Conservation (phyloP, 305 asterid species). For the Salvia sclarea region DNA sequence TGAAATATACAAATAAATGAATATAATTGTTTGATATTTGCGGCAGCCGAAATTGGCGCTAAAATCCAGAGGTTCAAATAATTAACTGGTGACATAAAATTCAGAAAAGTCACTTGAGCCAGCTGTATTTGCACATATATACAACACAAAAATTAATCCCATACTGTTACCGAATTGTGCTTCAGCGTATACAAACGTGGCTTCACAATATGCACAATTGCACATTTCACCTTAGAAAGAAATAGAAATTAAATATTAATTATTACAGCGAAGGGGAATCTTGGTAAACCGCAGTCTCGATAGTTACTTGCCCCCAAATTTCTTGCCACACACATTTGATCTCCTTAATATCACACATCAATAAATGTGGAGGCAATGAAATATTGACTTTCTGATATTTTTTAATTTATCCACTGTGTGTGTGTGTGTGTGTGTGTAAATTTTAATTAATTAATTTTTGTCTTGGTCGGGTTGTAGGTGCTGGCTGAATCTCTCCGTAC, state of each 20-base stretch:
- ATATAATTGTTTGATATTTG: not conserved
- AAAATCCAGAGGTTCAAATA: not conserved
- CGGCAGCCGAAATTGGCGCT: not conserved
- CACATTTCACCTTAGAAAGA: not conserved
- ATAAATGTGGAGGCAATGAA: slow-evolving; percentile 24
- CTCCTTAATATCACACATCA: slow-evolving; percentile 23
- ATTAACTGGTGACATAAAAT: slow-evolving; percentile 6
- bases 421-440: not conserved
- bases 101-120: slow-evolving; percentile 9
- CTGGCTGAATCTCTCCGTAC: slow-evolving; percentile 32
- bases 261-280: slow-evolving; percentile 18
- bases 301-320: slow-evolving; percentile 7
- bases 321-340: slow-evolving; percentile 38
- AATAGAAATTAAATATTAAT: not conserved
- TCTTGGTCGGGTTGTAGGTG: not conserved
- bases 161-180: slow-evolving; percentile 27
- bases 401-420: not conserved
- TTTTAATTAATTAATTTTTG: not conserved
- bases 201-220: slow-evolving; percentile 29
- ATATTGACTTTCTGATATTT: slow-evolving; percentile 7
- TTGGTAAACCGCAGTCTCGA: slow-evolving; percentile 8
- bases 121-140: slow-evolving; percentile 14
- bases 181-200: slow-evolving; percentile 29
- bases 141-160: not conserved
- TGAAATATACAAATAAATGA: too few relatives aligned